Evolutionary conservation across 208 protist genomes (phyloP).

Genomic region (Strigomonas galati): DNA sequence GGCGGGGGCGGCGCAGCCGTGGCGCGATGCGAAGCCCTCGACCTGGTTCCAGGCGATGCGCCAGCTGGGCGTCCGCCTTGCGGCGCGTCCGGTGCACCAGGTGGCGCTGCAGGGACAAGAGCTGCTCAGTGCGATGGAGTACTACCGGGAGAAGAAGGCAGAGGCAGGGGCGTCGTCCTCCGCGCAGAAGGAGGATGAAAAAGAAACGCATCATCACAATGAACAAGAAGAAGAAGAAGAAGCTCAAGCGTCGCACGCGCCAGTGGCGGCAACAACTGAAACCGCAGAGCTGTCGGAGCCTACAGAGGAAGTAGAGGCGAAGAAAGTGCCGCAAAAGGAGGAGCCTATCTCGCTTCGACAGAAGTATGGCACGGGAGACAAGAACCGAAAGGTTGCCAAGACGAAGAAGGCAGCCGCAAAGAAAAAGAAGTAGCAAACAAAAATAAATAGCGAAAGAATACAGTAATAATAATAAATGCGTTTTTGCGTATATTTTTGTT

Average conservation of each 20-base stretch:
- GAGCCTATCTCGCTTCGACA: conserved; percentile 44
- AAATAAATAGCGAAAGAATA: conserved; percentile 10
- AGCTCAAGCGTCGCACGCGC: not conserved
- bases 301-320: conserved; percentile 3
- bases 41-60: conserved; percentile 62
- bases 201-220: conserved; percentile 4
- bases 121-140: conserved; percentile 23
- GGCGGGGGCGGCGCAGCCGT: conserved; percentile 10
- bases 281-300: too few species aligned
- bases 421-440: conserved; percentile 1
- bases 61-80: conserved; percentile 31
- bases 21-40: conserved; percentile 29
- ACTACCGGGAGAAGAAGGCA: conserved; percentile 14
- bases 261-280: conserved; percentile 19
- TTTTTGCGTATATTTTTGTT: not conserved
- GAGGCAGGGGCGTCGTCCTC: not conserved
- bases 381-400: conserved; percentile 34
- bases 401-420: not conserved
- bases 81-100: conserved; percentile 21
- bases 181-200: conserved; percentile 3
- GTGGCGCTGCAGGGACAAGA: conserved; percentile 64
- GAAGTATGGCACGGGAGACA: conserved; percentile 38
- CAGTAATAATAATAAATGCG: not conserved
- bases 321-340: conserved; percentile 11
- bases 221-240: not conserved